Evolutionary conservation across 148 eudicot genomes (phyloP), one percentile per base, ranked within the genome.

Genomic region (Bassia scoparia): DNA sequence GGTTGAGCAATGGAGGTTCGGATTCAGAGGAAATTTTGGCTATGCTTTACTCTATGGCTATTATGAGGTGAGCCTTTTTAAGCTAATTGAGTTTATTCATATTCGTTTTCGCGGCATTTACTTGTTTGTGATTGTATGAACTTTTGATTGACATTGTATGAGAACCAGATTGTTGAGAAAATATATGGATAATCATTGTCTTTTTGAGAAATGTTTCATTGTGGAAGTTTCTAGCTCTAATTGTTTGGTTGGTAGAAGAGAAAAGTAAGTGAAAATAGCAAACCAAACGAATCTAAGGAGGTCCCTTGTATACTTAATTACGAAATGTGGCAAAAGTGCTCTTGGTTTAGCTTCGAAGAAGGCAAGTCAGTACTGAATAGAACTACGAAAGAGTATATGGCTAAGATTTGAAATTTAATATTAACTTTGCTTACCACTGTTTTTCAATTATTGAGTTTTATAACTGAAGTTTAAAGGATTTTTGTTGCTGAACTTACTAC

Each of bases 11-110:
- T 49, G 79, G 64, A 75, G 85, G 41, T 76, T 60, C 73, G 10
- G 81, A 74, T 30, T 86, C 95, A 0, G 90, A 91, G 69, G 90
- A 91, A 68, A 69, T 88, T 81, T 78, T 95, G 68, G 72, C 96
- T 11, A 88, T 89, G 97, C 80, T 88, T 43, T 91, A 95, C 81
- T 84, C 88, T 48, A 89, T 91, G 96, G 90, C 97, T 2, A 81
- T 91, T 37, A 79, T 86, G 90, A 91, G 96, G 98, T 89, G 56
- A 41, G 77, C n/a, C n/a, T 62, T 69, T 4, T 21, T 16, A 4
- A 29, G 31, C 18, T 30, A 31, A 21, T 33, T 31, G n/a, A 14
- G 21, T 15, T n/a, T 52, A 10, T 20, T 27, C 16, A 27, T 58
- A 72, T 29, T 20, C 11, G 2, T 8, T 52, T 52, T 29, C 0